Evolutionary conservation across 2,329 filamentous ascomycete species (phyloP).

Genomic region (Cladosporium phlei): DNA sequence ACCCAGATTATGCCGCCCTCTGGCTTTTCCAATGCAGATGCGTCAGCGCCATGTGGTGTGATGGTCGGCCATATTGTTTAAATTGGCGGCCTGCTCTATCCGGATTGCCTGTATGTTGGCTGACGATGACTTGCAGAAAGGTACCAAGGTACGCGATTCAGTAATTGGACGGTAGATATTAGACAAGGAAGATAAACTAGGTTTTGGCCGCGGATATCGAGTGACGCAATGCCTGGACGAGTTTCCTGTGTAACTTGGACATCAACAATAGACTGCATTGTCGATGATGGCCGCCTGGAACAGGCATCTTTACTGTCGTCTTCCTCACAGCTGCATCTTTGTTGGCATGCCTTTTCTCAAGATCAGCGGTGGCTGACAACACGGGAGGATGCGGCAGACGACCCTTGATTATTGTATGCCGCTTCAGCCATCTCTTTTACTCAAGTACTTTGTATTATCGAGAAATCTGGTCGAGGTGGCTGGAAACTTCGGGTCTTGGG

Average conservation of each 20-base stretch:
- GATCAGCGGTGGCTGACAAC: constrained; percentile 9
- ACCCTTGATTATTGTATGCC: too few species aligned
- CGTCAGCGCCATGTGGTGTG: constrained; percentile 5
- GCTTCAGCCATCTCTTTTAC: too few species aligned
- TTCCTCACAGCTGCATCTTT: background rate
- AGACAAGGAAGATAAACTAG: background rate
- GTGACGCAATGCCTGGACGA: background rate
- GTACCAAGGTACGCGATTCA: constrained; percentile 7
- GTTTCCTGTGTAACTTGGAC: too few species aligned
- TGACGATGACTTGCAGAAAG: constrained; percentile 8
- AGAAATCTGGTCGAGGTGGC: too few species aligned
- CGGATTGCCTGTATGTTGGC: background rate
- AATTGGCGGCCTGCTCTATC: background rate
- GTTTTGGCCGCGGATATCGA: background rate
- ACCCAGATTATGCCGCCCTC: background rate
- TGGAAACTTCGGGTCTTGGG: too few species aligned
- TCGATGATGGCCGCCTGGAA: background rate
- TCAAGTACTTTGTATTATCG: too few species aligned
- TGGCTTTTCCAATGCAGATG: constrained; percentile 7
- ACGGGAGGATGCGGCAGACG: too few species aligned
- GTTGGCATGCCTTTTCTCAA: background rate
- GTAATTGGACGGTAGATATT: constrained; percentile 3
- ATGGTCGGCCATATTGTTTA: background rate
- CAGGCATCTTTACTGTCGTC: background rate
- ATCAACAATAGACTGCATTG: too few species aligned